Percentiles rank a stretch among this genome's conserved stretches.
These are phyloP conservation scores for Lactarius hatsudake DNA, from an alignment of 768 basidiomycete species.

Conservation along the genomic window DNA sequence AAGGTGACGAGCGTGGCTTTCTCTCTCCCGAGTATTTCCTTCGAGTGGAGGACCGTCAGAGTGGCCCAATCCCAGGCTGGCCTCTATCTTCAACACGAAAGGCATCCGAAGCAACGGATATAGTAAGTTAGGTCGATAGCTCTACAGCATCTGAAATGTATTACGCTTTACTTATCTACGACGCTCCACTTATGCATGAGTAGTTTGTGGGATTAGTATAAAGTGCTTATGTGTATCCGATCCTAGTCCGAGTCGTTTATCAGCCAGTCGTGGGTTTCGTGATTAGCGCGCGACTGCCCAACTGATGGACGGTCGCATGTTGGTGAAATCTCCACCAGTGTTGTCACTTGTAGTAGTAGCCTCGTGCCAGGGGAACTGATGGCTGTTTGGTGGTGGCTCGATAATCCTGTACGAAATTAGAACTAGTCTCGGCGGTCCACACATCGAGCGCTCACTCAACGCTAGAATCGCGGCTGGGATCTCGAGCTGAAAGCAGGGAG, in stretches of 20 bases:
- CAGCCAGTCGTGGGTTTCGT: constrained; percentile 20
- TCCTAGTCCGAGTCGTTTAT: constrained; percentile 25
- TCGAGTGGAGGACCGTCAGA: constrained; percentile 56
- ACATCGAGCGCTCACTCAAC: constrained; percentile 14
- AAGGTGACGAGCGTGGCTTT: constrained; percentile 65
- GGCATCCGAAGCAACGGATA: constrained; percentile 5
- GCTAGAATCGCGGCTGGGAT: constrained; percentile 14
- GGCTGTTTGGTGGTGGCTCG: neutral
- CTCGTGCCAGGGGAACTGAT: neutral
- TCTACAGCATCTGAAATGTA: neutral
- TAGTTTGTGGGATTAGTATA: neutral
- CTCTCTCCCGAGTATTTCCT: constrained; percentile 63
- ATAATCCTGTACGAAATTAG: constrained; percentile 17
- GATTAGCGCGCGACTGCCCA: neutral
- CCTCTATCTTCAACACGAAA: neutral
- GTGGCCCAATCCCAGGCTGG: constrained; percentile 33
- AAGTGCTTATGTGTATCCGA: neutral
- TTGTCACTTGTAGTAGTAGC: neutral
- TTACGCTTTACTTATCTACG: neutral
- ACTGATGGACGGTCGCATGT: neutral
- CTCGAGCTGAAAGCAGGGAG: neutral
- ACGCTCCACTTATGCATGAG: neutral
- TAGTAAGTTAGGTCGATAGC: neutral
- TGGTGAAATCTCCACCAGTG: neutral
- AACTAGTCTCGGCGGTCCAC: neutral